A percentile compares a stretch with the other conserved stretches of the same genome.
These are phyloP conservation scores for Aspergillus fischeri DNA, from an alignment of 2,329 filamentous ascomycete species.

Conservation along the genomic window DNA sequence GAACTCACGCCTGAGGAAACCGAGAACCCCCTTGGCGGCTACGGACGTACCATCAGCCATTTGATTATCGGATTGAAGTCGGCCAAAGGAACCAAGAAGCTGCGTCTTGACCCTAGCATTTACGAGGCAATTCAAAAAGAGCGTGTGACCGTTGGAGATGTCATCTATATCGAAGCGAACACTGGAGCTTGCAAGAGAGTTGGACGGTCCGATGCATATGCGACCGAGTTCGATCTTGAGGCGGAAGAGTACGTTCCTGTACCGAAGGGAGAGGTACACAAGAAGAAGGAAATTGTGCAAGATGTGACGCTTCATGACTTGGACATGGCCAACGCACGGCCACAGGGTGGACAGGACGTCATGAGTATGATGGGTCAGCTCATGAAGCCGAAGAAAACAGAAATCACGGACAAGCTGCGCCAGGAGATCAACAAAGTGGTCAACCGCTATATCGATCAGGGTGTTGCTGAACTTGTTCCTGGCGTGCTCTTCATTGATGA, in stretches of 20 bases:
- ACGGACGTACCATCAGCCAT: constrained; percentile 96
- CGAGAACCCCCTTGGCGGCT: constrained; percentile 93
- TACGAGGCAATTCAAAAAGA: constrained; percentile 99
- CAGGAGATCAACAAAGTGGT: constrained; percentile 99
- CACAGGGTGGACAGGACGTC: constrained; percentile 96
- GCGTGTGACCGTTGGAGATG: constrained; percentile 89
- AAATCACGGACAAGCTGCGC: constrained; percentile 96
- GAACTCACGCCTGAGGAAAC: constrained; percentile 97
- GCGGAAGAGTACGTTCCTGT: constrained; percentile 99
- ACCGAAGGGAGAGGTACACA: constrained; percentile 97
- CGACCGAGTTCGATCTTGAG: constrained; percentile 96
- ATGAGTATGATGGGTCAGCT: constrained; percentile 99
- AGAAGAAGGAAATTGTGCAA: constrained; percentile 99
- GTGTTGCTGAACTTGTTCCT: constrained; percentile 94
- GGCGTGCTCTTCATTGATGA: constrained; percentile 98
- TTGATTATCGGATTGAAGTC: constrained; percentile 92
- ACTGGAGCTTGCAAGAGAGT: constrained; percentile 97
- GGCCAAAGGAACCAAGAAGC: constrained; percentile 94
- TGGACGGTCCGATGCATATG: constrained; percentile 91
- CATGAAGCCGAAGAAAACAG: constrained; percentile 99
- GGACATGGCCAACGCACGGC: constrained; percentile 90
- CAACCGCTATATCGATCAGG: constrained; percentile 97
- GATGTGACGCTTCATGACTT: constrained; percentile 96
- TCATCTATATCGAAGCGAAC: constrained; percentile 99
- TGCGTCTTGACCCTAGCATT: constrained; percentile 93